Base-by-base conservation (phyloP, 2,329 filamentous ascomycete species). In the Calonectria hawksworthii region DNA sequence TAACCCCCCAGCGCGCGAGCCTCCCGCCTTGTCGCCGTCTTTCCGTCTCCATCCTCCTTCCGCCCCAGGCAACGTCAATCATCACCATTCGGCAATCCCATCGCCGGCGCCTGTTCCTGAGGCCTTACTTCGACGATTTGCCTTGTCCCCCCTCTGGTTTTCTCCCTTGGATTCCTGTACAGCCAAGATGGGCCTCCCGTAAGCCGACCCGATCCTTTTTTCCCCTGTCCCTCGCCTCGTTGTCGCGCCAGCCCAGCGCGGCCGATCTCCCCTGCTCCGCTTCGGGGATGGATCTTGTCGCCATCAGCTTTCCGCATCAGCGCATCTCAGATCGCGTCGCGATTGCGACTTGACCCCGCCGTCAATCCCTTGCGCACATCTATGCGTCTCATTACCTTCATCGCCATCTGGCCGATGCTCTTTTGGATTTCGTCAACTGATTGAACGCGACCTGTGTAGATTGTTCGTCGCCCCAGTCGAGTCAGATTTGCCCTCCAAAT, bases 391-490 rank as follows among this genome's bases (percentile, higher is more conserved):
- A 68, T 72, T 73, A 34, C 38, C 44, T 71, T 70, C 70, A 69
- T 68, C 56, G 63, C 72, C 56, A 70, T 74, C 72, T 70, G 75
- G 68, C 69, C 72, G 59, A 59, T 72, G 70, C 70, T 36, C 26
- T 70, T 54, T 73, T 41, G 47, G 44, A 72, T 34, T 56, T 36
- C 50, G 51, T 74, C 56, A 59, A 68, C 77, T 81, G 70, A 79
- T 73, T 72, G 63, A 75, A 70, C 66, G 41, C 70, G 69, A 44
- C 38, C 67, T 56, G 68, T 71, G 32, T 75, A 89, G 88, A 76
- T 82, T 89, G 38, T 89, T 88, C 76, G 80, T 88, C 68, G 86
- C 87, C 47, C 87, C 86, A 41, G 84, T 87, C 76, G 86, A 88
- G 77, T 87, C 87, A 63, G 86, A 88, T 74, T 70, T 87, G 56